These are phyloP conservation scores for Angophora floribunda DNA, from an alignment of 345 rosid genomes.

Conservation along the genomic window DNA sequence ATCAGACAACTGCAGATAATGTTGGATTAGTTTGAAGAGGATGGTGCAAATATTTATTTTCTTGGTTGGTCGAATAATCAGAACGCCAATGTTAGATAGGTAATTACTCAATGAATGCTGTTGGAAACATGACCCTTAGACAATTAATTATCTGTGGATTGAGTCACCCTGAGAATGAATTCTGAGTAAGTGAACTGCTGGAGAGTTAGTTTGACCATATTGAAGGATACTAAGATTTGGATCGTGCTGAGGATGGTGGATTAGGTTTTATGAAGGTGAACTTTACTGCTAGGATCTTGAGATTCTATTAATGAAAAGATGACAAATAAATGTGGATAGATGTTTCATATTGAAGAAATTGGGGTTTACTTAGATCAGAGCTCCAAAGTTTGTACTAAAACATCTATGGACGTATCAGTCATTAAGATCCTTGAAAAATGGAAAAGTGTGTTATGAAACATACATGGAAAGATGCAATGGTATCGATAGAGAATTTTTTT, in stretches of 20 bases:
- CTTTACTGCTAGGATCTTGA: neutral
- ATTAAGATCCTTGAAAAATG: neutral
- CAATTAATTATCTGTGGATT: neutral
- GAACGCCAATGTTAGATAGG: neutral
- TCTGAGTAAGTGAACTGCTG: neutral
- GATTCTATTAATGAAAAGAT: neutral
- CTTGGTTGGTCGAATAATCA: neutral
- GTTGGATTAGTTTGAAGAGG: neutral
- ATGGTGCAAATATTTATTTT: neutral
- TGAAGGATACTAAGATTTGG: neutral
- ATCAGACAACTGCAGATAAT: neutral
- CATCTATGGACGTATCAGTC: neutral
- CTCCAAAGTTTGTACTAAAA: neutral
- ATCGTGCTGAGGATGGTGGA: neutral
- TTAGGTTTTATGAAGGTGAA: neutral
- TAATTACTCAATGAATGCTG: neutral
- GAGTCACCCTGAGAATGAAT: neutral
- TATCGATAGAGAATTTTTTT: neutral
- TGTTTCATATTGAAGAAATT: neutral
- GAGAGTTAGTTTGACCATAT: neutral
- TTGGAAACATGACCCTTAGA: neutral
- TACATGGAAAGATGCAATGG: neutral
- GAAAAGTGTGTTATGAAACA: neutral
- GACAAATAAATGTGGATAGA: neutral
- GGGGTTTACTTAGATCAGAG: neutral